These are phyloP conservation scores for Mallotus nudiflorus DNA, from an alignment of 345 rosid species.

Conservation along the genomic window DNA sequence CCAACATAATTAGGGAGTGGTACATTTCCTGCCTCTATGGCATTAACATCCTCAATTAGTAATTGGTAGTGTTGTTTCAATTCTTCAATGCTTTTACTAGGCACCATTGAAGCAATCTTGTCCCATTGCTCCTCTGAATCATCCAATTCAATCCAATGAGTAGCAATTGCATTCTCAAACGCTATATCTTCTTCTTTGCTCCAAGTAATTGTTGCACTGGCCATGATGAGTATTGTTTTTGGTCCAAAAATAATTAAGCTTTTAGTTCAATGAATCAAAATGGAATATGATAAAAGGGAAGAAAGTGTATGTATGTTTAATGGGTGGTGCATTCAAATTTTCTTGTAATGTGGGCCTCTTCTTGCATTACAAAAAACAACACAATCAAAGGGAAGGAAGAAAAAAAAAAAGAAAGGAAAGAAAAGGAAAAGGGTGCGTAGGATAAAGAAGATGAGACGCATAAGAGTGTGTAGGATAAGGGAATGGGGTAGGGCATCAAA, in stretches of 20 bases:
- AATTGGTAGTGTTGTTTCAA: slow-evolving; percentile 60
- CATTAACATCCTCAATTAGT: slow-evolving; percentile 64
- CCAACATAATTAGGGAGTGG: slow-evolving; percentile 60
- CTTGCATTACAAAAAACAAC: slow-evolving; percentile 2
- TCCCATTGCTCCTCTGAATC: slow-evolving; percentile 58
- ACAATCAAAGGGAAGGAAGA: too few species aligned
- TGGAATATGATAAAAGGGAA: slow-evolving; percentile 6
- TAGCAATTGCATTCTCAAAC: slow-evolving; percentile 76
- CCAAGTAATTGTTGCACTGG: slow-evolving; percentile 50
- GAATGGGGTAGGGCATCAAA: slow-evolving; percentile 29
- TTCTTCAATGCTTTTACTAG: slow-evolving; percentile 50
- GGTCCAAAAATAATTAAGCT: too few species aligned
- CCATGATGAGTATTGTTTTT: slow-evolving; percentile 40
- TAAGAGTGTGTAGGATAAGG: slow-evolving; percentile 17
- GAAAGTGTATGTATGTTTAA: slow-evolving; percentile 4
- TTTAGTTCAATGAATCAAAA: not conserved
- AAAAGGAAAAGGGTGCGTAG: slow-evolving; percentile 31
- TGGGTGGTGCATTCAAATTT: slow-evolving; percentile 18
- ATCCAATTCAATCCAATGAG: slow-evolving; percentile 55
- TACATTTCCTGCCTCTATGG: slow-evolving; percentile 69
- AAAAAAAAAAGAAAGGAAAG: not conserved
- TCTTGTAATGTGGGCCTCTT: slow-evolving; percentile 14
- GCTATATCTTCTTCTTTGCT: slow-evolving; percentile 81
- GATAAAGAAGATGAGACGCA: slow-evolving; percentile 30
- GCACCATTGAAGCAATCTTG: slow-evolving; percentile 70